Conservation (phyloP, 805 yeast genomes). For the Saccharomyces mikatae region DNA sequence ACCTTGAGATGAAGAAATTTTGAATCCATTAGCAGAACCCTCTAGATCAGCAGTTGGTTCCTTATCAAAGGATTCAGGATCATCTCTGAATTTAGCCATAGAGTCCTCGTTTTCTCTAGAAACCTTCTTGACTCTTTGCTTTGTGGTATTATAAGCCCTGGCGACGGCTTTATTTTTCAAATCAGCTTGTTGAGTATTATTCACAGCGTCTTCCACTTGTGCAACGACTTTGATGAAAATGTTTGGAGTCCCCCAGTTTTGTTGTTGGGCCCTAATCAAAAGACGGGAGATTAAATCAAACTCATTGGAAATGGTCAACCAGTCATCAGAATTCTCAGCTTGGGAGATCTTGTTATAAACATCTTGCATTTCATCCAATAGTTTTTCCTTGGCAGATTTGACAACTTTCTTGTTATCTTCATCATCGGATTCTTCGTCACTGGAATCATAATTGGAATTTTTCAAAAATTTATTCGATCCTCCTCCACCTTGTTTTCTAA, state of each 20-base stretch:
- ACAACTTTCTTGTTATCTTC: conserved; percentile 76
- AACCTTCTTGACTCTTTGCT: conserved; percentile 81
- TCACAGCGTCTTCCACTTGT: conserved; percentile 63
- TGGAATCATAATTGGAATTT: conserved; percentile 31
- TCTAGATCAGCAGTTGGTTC: conserved; percentile 35
- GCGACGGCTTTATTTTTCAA: conserved; percentile 80
- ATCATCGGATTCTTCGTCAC: conserved; percentile 42
- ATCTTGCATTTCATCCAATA: conserved; percentile 75
- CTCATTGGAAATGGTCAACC: conserved; percentile 67
- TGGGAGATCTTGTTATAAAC: conserved; percentile 60
- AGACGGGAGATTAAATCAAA: conserved; percentile 71
- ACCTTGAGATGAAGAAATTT: conserved; percentile 28
- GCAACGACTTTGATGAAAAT: conserved; percentile 61
- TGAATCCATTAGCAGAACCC: conserved; percentile 22
- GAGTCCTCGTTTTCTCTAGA: conserved; percentile 58
- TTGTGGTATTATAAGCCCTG: conserved; percentile 77
- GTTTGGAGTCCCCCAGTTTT: conserved; percentile 62
- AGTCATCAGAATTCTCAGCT: conserved; percentile 63
- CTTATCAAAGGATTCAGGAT: conserved; percentile 67
- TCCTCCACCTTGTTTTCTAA: conserved; percentile 30
- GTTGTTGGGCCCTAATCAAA: conserved; percentile 64
- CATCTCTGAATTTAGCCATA: conserved; percentile 51
- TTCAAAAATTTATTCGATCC: conserved; percentile 30
- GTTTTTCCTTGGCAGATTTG: conserved; percentile 87
- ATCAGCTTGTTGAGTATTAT: conserved; percentile 44